These are phyloP conservation scores for Penicillium hesseltinei DNA, from an alignment of 2,329 filamentous ascomycete genomes.

Conservation along the genomic window DNA sequence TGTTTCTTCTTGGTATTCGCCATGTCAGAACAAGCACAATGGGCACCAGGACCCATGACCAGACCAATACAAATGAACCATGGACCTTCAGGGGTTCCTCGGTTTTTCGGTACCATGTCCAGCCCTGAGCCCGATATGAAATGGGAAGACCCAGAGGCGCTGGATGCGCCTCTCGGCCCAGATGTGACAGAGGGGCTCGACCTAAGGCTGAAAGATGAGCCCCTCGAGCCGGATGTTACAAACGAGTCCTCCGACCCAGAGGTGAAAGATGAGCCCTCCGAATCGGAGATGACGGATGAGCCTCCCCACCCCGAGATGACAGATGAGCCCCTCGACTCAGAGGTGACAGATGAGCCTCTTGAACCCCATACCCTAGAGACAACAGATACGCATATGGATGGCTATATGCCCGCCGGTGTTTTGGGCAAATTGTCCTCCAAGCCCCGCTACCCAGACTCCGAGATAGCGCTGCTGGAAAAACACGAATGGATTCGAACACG, in stretches of 20 bases:
- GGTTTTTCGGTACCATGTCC: background rate
- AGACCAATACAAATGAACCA: background rate
- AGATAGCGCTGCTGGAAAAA: conserved; percentile 31
- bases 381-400: background rate
- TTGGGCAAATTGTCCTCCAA: conserved; percentile 17
- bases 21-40: background rate
- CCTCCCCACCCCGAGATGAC: background rate
- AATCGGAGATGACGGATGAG: background rate
- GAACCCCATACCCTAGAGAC: background rate
- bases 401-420: conserved; percentile 32
- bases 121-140: background rate
- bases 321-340: background rate
- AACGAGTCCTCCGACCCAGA: background rate
- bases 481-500: conserved; percentile 38
- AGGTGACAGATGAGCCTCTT: background rate
- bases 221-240: background rate
- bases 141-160: background rate
- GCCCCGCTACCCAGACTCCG: conserved; percentile 18
- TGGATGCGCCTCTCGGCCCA: background rate
- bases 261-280: background rate
- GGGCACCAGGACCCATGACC: background rate
- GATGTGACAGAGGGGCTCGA: background rate
- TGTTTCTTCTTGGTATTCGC: background rate
- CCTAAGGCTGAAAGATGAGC: background rate
- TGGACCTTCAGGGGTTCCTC: background rate